Conservation (phyloP, 1,139 yeast genomes). For the Blastobotrys serpentis region DNA sequence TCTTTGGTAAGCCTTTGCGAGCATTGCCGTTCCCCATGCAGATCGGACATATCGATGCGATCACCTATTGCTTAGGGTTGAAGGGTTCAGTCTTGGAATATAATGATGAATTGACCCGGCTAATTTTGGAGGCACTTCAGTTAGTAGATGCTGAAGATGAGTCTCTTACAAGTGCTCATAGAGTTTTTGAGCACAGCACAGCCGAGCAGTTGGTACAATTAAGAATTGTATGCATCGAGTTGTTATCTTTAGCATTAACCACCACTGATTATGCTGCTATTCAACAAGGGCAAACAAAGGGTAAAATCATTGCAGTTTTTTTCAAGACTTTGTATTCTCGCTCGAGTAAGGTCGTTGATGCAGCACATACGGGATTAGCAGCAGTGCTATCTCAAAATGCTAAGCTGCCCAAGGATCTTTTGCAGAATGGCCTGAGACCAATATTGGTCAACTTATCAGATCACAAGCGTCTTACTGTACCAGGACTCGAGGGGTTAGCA, state of each 20-base stretch:
- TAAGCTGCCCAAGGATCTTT: conserved; percentile 84
- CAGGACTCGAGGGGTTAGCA: conserved; percentile 90
- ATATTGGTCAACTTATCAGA: conserved; percentile 94
- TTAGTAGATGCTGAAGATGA: conserved; percentile 98
- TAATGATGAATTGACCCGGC: conserved; percentile 81
- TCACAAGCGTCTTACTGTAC: conserved; percentile 82
- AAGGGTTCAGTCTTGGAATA: conserved; percentile 81
- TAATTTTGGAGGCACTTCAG: conserved; percentile 86
- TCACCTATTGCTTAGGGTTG: conserved; percentile 79
- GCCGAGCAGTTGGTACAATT: conserved; percentile 82
- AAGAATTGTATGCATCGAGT: conserved; percentile 82
- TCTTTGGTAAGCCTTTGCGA: conserved; percentile 92
- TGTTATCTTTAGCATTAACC: conserved; percentile 79
- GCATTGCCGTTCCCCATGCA: conserved; percentile 99
- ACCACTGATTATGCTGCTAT: conserved; percentile 46
- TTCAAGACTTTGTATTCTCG: conserved; percentile 89
- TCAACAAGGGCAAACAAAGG: conserved; percentile 76
- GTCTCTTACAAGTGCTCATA: conserved; percentile 81
- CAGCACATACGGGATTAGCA: conserved; percentile 86
- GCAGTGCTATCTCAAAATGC: conserved; percentile 82
- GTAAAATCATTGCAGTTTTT: conserved; percentile 78
- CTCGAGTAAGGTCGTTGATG: conserved; percentile 84
- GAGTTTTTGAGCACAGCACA: conserved; percentile 82
- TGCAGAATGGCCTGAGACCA: conserved; percentile 92
- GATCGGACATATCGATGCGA: conserved; percentile 96